Evolutionary conservation across 106 monocot genomes (phyloP), one percentile per base, ranked within the genome.

Genomic region (Narthecium ossifragum): DNA sequence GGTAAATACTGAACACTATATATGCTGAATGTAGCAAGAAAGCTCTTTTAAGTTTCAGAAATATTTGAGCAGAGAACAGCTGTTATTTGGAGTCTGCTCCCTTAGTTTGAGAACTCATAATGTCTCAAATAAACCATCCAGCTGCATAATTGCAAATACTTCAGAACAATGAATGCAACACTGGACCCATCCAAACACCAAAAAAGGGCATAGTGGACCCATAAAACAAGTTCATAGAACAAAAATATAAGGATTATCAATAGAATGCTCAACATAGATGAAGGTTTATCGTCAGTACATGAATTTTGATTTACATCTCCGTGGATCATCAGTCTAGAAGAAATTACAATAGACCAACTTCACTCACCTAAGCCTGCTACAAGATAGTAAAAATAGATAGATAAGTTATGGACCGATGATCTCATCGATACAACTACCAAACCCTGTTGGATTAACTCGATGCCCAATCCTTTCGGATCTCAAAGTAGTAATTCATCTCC

Each of bases 401-500:
- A 24, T 22, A 20, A 22, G 18, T 20, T 49, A 22, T 9, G 2
- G 9, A 49, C 18, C 18, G 23, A 49, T 22, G 18, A 57, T 52
- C 51, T 52, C 18, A 55, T 29, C 31, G 54, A 6, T 26, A 26
- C 6, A 24, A 22, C 23, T 18, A 17, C 18, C 43, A 43, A 13
- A 43, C 14, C 43, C 27, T 54, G 23, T 54, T 54, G 14, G 14
- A 11, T 54, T 17, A 1, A 30, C 30, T 28, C 27, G 43, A 17
- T 46, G 65, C 26, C 73, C 73, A 73, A 1, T 73, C 73, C 43
- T 66, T 73, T 22, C 60, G 51, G 54, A 73, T 73, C 38, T 73
- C 31, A 73, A 45, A 63, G 47, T 49, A 63, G 62, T 63, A 63
- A 21, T 17, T 63, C n/a, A 48, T 63, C 18, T 73, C 66, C 45